A percentile compares a stretch with the other conserved stretches of the same genome.
phyloP scores from a whole-genome alignment of 106 monocot species.

The Narthecium ossifragum region DNA sequence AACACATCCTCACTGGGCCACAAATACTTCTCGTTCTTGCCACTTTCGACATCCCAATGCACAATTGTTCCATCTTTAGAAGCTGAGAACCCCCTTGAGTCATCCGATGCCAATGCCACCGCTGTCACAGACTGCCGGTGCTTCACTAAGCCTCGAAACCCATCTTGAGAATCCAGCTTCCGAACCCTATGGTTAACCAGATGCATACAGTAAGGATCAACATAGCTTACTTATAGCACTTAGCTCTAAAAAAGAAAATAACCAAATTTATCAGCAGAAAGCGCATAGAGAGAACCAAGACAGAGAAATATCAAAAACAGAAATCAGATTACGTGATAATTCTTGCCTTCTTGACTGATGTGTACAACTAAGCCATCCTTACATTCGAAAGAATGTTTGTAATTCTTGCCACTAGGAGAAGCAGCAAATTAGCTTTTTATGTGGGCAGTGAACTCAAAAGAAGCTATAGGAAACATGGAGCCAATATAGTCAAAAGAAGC shows the following conservation, averaged over 20 bases:
- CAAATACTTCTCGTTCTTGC: constrained; percentile 71
- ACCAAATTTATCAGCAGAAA: too few species aligned
- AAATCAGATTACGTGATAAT: too few species aligned
- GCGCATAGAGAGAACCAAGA: too few species aligned
- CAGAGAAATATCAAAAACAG: too few species aligned
- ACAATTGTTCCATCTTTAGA: constrained; percentile 85
- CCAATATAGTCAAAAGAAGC: background rate
- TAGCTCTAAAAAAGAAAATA: too few species aligned
- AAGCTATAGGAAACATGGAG: background rate
- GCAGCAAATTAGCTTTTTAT: too few species aligned
- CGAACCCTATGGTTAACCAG: constrained; percentile 40
- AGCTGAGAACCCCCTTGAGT: constrained; percentile 75
- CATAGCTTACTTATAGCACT: background rate
- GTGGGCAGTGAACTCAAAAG: background rate
- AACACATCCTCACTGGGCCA: constrained; percentile 77
- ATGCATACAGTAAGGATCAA: background rate
- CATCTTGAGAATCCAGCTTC: constrained; percentile 39
- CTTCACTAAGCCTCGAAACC: constrained; percentile 49
- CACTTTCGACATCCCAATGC: constrained; percentile 94
- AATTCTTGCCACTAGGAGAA: too few species aligned
- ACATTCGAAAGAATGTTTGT: too few species aligned
- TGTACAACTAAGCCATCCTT: too few species aligned
- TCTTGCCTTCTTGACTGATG: too few species aligned
- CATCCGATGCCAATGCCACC: constrained; percentile 61
- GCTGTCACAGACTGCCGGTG: constrained; percentile 82